Evolutionary conservation across 805 yeast species (phyloP).

Genomic region (Komagataella pastoris): DNA sequence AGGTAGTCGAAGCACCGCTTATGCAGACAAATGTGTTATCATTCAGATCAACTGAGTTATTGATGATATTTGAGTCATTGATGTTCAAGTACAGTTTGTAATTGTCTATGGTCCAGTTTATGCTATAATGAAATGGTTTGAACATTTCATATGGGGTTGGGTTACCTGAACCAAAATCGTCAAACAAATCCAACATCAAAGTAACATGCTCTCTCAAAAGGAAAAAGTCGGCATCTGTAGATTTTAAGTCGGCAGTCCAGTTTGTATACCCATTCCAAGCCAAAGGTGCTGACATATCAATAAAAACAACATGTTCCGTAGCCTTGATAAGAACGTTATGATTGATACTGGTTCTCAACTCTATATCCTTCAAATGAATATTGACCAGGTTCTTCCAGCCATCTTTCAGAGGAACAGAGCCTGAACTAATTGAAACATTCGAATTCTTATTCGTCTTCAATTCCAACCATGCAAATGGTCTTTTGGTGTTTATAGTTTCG

Average conservation of each 20-base stretch:
- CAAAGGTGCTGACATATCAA: constrained; percentile 57
- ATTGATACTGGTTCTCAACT: constrained; percentile 71
- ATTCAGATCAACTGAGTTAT: constrained; percentile 74
- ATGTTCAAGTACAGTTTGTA: constrained; percentile 62
- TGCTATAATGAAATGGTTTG: constrained; percentile 51
- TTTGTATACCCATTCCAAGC: constrained; percentile 69
- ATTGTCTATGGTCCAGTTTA: constrained; percentile 44
- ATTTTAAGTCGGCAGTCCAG: constrained; percentile 49
- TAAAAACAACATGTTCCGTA: constrained; percentile 36
- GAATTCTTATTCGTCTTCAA: constrained; percentile 45
- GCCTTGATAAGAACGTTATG: constrained; percentile 70
- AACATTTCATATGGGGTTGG: constrained; percentile 64
- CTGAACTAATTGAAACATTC: constrained; percentile 27
- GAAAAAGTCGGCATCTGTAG: constrained; percentile 44
- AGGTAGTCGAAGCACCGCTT: constrained; percentile 42
- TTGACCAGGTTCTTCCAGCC: constrained; percentile 44
- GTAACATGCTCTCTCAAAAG: constrained; percentile 74
- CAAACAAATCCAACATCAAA: constrained; percentile 52
- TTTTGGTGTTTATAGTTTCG: constrained; percentile 4
- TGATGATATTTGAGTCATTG: constrained; percentile 79
- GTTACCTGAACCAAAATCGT: constrained; percentile 68
- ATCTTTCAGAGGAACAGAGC: constrained; percentile 34
- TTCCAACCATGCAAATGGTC: constrained; percentile 93
- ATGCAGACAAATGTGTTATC: constrained; percentile 71
- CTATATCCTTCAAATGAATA: constrained; percentile 38